A percentile compares a stretch with the other conserved stretches of the same genome.
phyloP scores from a whole-genome alignment of 257 asterid species.

The Fraxinus quadrangulata region DNA sequence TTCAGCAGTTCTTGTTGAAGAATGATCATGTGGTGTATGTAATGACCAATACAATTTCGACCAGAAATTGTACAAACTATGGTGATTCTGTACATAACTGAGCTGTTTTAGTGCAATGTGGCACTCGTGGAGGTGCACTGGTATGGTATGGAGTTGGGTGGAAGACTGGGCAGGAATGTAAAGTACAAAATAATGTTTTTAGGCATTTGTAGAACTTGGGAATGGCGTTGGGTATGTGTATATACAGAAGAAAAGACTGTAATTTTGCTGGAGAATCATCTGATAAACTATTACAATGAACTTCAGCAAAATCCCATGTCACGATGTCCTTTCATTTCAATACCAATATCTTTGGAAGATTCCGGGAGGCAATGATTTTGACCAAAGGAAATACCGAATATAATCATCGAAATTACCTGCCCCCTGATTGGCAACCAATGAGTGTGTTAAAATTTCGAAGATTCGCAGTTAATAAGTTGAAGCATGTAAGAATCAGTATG shows the following conservation, averaged over 20 bases:
- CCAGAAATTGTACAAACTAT: neutral
- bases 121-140: neutral
- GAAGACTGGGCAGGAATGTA: neutral
- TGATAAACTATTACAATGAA: neutral
- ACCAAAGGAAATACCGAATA: neutral
- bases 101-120: neutral
- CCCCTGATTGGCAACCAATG: neutral
- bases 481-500: neutral
- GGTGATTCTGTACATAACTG: neutral
- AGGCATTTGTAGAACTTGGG: neutral
- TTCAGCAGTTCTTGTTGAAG: conserved; percentile 27
- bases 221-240: too few species aligned
- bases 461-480: too few species aligned
- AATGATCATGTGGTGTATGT: conserved; percentile 5
- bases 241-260: neutral
- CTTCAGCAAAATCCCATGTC: neutral
- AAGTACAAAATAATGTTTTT: neutral
- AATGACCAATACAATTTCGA: neutral
- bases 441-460: too few species aligned
- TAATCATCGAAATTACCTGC: neutral
- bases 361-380: neutral
- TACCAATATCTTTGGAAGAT: neutral
- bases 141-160: neutral
- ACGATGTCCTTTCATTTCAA: neutral
- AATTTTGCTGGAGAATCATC: neutral